Percentiles rank a stretch among this genome's conserved stretches.
Conservation (phyloP, 1,284 basidiomycete species). For the Anthracocystis walkeri region DNA sequence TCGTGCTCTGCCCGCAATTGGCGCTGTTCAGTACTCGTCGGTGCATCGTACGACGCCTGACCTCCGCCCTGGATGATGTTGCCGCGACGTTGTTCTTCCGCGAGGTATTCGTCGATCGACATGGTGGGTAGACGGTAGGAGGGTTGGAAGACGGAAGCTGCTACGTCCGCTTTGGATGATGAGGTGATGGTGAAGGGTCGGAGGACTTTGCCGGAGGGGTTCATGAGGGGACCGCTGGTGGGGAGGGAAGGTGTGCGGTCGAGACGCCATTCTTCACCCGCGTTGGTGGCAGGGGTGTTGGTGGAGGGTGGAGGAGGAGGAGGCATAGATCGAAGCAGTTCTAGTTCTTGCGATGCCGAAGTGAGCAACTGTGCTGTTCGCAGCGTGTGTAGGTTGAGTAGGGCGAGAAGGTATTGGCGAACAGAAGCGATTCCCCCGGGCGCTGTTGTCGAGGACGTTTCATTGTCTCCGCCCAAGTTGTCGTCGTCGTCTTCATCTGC, state of each 20-base stretch:
- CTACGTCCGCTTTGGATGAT: constrained; percentile 74
- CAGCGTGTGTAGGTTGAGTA: constrained; percentile 60
- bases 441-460: not conserved
- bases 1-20: constrained; percentile 76
- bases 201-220: constrained; percentile 58
- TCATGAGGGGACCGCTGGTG: constrained; percentile 55
- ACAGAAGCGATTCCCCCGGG: constrained; percentile 34
- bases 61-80: constrained; percentile 87
- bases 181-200: constrained; percentile 65
- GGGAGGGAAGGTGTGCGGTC: constrained; percentile 28
- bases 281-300: not conserved
- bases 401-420: constrained; percentile 59
- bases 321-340: constrained; percentile 58
- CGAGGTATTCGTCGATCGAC: constrained; percentile 94
- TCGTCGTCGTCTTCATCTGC: constrained; percentile 56
- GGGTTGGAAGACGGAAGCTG: constrained; percentile 84
- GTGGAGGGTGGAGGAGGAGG: constrained; percentile 16
- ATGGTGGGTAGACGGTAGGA: constrained; percentile 92
- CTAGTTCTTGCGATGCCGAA: constrained; percentile 55
- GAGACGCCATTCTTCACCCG: constrained; percentile 55
- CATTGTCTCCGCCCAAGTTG: constrained; percentile 18
- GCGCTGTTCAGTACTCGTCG: constrained; percentile 71
- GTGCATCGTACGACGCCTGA: constrained; percentile 35
- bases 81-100: constrained; percentile 83
- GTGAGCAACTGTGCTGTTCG: constrained; percentile 31